Percentiles rank a stretch among this genome's conserved stretches.
Conservation (phyloP, 2,329 filamentous ascomycete species). For the Ascochyta koolunga region DNA sequence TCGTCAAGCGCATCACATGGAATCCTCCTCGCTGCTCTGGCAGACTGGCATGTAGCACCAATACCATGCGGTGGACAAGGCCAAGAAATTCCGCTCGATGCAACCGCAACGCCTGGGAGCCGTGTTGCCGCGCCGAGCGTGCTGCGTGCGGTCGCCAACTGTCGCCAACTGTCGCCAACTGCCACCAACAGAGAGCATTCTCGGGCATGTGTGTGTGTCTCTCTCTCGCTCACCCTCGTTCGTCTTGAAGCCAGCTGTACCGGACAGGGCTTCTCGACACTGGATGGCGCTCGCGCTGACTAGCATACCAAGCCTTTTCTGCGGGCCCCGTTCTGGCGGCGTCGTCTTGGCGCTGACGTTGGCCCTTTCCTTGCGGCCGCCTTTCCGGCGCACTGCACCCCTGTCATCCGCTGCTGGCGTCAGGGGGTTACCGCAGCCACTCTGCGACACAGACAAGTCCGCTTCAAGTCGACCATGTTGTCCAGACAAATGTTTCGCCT, state of each 20-base stretch:
- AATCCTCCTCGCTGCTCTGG: conserved; percentile 12
- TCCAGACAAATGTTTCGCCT: conserved; percentile 12
- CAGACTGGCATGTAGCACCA: conserved; percentile 16
- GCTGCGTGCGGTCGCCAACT: too few species aligned
- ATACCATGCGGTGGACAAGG: conserved; percentile 13
- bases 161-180: too few species aligned
- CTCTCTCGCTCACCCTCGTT: not conserved
- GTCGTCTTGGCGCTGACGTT: conserved; percentile 14
- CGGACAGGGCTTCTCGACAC: conserved; percentile 3
- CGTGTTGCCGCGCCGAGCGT: not conserved
- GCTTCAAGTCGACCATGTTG: conserved; percentile 1
- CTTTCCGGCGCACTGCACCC: conserved; percentile 3
- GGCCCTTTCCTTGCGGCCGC: not conserved
- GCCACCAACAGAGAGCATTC: not conserved
- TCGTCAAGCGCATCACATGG: not conserved
- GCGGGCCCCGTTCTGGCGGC: not conserved
- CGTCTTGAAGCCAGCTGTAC: conserved; percentile 1
- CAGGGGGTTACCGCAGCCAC: conserved; percentile 7
- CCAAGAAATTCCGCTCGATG: conserved; percentile 17
- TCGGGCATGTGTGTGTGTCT: not conserved
- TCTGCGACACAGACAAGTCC: conserved; percentile 1
- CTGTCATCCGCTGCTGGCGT: conserved; percentile 4
- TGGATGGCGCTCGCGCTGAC: not conserved
- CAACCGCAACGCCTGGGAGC: not conserved
- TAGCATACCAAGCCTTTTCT: conserved; percentile 3